phyloP scores from a whole-genome alignment of 2,329 filamentous ascomycete species.

The Hirsutella thompsonii region DNA sequence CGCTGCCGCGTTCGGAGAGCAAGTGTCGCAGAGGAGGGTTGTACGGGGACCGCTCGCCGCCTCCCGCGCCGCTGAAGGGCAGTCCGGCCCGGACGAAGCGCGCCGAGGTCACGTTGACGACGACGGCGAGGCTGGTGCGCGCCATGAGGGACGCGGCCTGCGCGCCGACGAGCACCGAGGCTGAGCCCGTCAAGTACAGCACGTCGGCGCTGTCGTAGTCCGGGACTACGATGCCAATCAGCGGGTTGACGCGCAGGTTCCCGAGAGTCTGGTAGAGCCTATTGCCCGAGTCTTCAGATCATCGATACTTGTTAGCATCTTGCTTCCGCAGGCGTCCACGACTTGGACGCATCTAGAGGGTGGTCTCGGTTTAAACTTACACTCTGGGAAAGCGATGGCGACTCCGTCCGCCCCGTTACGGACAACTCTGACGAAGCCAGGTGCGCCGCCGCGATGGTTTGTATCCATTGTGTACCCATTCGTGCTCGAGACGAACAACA shows the following conservation, averaged over 20 bases:
- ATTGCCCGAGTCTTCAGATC: slow-evolving; percentile 53
- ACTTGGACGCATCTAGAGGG: no score
- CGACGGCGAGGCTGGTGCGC: slow-evolving; percentile 60
- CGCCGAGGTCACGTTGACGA: slow-evolving; percentile 47
- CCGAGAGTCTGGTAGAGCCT: slow-evolving; percentile 73
- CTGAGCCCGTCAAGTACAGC: slow-evolving; percentile 59
- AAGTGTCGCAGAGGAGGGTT: slow-evolving; percentile 62
- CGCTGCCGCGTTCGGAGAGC: slow-evolving; percentile 34
- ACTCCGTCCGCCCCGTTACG: slow-evolving; percentile 34
- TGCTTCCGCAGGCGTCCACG: no score
- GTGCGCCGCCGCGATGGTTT: slow-evolving; percentile 65
- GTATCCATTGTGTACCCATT: slow-evolving; percentile 64
- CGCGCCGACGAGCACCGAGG: slow-evolving; percentile 51
- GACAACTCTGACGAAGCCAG: slow-evolving; percentile 60
- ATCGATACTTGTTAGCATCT: no score
- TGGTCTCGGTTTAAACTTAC: no score
- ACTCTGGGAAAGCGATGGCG: slow-evolving; percentile 66
- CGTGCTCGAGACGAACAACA: slow-evolving; percentile 66
- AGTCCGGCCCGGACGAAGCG: slow-evolving; percentile 53
- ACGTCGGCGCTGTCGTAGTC: slow-evolving; percentile 62
- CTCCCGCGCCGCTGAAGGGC: slow-evolving; percentile 50
- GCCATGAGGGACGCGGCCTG: slow-evolving; percentile 51
- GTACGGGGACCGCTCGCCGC: slow-evolving; percentile 57
- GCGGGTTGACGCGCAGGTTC: slow-evolving; percentile 56
- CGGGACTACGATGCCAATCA: slow-evolving; percentile 58